phyloP scores from a whole-genome alignment of 2,329 filamentous ascomycete species.

The Exophiala sp. region DNA sequence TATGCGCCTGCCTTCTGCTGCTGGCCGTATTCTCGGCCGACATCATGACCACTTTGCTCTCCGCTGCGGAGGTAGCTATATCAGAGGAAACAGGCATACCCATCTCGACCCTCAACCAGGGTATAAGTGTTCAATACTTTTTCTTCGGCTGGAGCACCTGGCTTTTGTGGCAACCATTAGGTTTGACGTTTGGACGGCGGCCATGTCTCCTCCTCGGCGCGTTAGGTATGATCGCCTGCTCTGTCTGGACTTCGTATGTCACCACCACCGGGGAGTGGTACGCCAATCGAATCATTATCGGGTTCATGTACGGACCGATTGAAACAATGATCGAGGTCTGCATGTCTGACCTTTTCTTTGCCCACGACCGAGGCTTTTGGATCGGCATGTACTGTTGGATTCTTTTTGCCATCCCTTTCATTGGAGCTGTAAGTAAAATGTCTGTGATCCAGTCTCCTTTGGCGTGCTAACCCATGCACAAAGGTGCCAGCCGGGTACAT shows the following conservation, averaged over 20 bases:
- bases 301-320: slow-evolving; percentile 47
- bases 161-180: slow-evolving; percentile 54
- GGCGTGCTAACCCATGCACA: not conserved
- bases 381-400: slow-evolving; percentile 53
- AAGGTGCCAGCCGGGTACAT: slow-evolving; percentile 49
- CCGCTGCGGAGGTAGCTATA: slow-evolving; percentile 48
- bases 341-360: slow-evolving; percentile 45
- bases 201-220: slow-evolving; percentile 7
- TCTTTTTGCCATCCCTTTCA: slow-evolving; percentile 48
- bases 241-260: slow-evolving; percentile 44
- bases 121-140: slow-evolving; percentile 54
- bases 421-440: slow-evolving; percentile 28
- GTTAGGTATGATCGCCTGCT: slow-evolving; percentile 9
- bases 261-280: slow-evolving; percentile 46
- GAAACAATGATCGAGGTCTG: slow-evolving; percentile 48
- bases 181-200: slow-evolving; percentile 7
- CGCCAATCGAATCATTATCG: slow-evolving; percentile 45
- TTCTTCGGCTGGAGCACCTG: slow-evolving; percentile 53
- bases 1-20: slow-evolving; percentile 49
- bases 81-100: slow-evolving; percentile 50
- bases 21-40: slow-evolving; percentile 55
- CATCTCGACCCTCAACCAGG: slow-evolving; percentile 53
- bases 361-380: slow-evolving; percentile 55
- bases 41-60: slow-evolving; percentile 53
- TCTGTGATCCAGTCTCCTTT: slow-evolving; percentile 15